Conservation (phyloP, 768 basidiomycete genomes). For the Boletus rex-veris region DNA sequence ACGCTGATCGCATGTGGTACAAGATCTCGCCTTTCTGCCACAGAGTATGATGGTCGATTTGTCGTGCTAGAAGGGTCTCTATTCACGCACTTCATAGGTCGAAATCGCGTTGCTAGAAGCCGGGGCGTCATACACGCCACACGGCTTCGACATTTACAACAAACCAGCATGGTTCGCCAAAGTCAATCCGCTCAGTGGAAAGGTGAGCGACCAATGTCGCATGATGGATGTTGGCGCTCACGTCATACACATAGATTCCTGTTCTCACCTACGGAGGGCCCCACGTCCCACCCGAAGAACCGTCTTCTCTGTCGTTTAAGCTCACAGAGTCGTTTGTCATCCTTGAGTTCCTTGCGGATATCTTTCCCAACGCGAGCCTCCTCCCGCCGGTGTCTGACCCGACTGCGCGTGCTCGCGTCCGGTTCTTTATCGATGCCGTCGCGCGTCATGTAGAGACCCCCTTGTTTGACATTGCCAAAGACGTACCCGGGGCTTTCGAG, state of each 20-base stretch:
- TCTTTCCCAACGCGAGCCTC: conserved; percentile 44
- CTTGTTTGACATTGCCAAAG: conserved; percentile 32
- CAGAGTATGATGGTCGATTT: conserved; percentile 34
- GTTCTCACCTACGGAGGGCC: conserved; percentile 61
- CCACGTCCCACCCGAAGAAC: conserved; percentile 45
- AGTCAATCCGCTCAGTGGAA: conserved; percentile 56
- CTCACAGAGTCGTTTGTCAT: conserved; percentile 62
- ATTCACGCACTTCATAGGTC: conserved; percentile 31
- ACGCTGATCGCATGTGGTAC: background rate
- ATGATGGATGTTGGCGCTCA: no score
- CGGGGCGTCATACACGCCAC: conserved; percentile 44
- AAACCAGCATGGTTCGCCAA: conserved; percentile 68
- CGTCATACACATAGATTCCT: conserved; percentile 40
- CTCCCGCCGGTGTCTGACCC: conserved; percentile 47
- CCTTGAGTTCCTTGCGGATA: conserved; percentile 62
- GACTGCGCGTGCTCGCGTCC: conserved; percentile 50
- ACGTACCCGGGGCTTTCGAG: background rate
- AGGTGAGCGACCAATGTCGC: conserved; percentile 36
- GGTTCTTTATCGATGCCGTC: conserved; percentile 55
- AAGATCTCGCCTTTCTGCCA: conserved; percentile 57
- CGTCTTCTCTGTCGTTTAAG: conserved; percentile 56
- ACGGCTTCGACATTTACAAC: conserved; percentile 54
- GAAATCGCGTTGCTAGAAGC: conserved; percentile 59
- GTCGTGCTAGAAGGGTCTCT: background rate
- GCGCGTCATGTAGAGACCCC: conserved; percentile 40